phyloP scores from a whole-genome alignment of 805 yeast species.

The Monosporozyma unispora region DNA sequence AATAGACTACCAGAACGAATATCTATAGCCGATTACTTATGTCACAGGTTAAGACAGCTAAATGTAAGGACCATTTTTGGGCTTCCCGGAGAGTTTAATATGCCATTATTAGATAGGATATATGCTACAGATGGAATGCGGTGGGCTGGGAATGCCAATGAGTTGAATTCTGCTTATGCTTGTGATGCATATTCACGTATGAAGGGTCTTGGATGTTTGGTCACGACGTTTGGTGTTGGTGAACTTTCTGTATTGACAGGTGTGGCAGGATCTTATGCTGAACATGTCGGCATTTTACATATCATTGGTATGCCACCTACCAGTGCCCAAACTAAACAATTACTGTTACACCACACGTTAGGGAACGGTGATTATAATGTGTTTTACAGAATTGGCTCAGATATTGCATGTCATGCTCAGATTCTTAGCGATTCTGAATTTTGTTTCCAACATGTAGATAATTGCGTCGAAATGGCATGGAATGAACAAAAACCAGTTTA shows the following conservation, averaged over 20 bases:
- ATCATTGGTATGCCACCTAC: conserved; percentile 73
- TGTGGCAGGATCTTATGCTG: conserved; percentile 73
- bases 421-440: conserved; percentile 46
- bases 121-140: conserved; percentile 41
- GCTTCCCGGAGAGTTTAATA: conserved; percentile 67
- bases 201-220: conserved; percentile 30
- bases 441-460: conserved; percentile 59
- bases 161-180: conserved; percentile 82
- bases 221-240: conserved; percentile 78
- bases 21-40: conserved; percentile 57
- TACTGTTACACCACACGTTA: conserved; percentile 65
- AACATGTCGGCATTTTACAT: conserved; percentile 72
- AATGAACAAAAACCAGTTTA: conserved; percentile 66
- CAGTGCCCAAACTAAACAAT: conserved; percentile 31
- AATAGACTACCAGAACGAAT: conserved; percentile 19
- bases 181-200: conserved; percentile 79
- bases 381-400: conserved; percentile 63
- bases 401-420: conserved; percentile 51
- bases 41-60: conserved; percentile 46
- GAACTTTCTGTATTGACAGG: conserved; percentile 83
- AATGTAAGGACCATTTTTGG: conserved; percentile 55
- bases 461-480: conserved; percentile 58
- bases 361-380: conserved; percentile 66
- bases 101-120: conserved; percentile 56
- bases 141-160: conserved; percentile 84